Base-by-base conservation (phyloP, 768 basidiomycete genomes). In the Pulveroboletus sp. region DNA sequence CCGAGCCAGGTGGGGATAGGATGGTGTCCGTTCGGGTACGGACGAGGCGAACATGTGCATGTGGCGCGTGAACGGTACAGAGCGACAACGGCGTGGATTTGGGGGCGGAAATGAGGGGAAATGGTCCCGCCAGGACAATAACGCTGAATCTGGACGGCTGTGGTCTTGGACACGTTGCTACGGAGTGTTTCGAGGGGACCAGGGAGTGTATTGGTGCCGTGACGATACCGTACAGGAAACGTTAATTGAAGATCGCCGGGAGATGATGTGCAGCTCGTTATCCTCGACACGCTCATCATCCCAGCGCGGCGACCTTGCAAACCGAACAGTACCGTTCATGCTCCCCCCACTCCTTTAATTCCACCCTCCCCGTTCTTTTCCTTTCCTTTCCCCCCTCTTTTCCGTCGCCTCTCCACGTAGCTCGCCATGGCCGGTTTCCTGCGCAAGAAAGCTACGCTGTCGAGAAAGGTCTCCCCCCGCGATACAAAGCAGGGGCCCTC, bases 351-450 rank as follows among this genome's bases (percentile, higher is more conserved):
- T 56, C 54, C n/a, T 51, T 57, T 60, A 49, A 50, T 50, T 39
- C 41, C 17, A 27, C 35, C 2, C 35, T 8, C 15, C 21, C 9
- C 11, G 30, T 15, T 8, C 15, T 14, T 8, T 27, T 2, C 27
- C 28, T 17, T 5, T 33, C 6, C 47, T 15, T 3, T n/a, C 13
- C 40, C 14, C 39, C 10, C 11, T 24, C 35, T 8, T n/a, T 17
- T n/a, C n/a, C n/a, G n/a, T n/a, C n/a, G n/a, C n/a, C n/a, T n/a
- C n/a, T n/a, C 35, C 36, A 17, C n/a, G 30, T 42, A 47, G 21
- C 55, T 45, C 26, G 46, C 57, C 32, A 80, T 81, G 80, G 74
- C 76, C 57, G 73, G 73, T 62, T 80, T 81, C 69, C 70, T 80
- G 65, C 80, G 76, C 69, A 80, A 69, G 70, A 79, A 77, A 61